These are phyloP conservation scores for Nicotiana undulata DNA, from an alignment of 257 asterid genomes.

Conservation along the genomic window DNA sequence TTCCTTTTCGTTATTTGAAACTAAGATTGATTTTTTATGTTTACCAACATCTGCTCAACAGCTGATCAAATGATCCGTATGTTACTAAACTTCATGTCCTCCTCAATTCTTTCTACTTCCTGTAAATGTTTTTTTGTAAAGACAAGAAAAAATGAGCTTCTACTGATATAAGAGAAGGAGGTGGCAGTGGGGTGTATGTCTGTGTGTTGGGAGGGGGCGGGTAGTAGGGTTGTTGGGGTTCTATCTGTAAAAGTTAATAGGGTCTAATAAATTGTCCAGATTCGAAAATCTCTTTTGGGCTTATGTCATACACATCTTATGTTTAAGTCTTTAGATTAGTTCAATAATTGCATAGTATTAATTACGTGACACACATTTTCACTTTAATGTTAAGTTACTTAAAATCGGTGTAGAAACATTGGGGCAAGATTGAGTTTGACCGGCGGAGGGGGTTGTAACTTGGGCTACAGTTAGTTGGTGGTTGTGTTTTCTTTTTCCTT, in stretches of 20 bases:
- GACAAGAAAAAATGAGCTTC: background rate
- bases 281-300: background rate
- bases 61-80: background rate
- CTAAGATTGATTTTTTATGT: too few relatives aligned
- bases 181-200: background rate
- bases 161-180: background rate
- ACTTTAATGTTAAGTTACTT: too few relatives aligned
- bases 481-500: background rate
- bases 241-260: background rate
- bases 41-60: background rate
- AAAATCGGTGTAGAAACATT: too few relatives aligned
- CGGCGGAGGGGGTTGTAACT: too few relatives aligned
- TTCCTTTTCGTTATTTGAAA: too few relatives aligned
- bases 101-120: background rate
- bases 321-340: too few relatives aligned
- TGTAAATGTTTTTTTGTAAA: background rate
- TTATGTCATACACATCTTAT: background rate
- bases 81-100: background rate
- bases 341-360: too few relatives aligned
- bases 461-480: too few relatives aligned
- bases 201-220: background rate
- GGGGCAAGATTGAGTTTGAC: too few relatives aligned
- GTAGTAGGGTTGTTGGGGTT: background rate
- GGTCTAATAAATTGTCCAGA: slow-evolving; percentile 3
- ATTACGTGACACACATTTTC: too few relatives aligned